phyloP scores from a whole-genome alignment of 1,284 basidiomycete species.

The Stereum hirsutum region DNA sequence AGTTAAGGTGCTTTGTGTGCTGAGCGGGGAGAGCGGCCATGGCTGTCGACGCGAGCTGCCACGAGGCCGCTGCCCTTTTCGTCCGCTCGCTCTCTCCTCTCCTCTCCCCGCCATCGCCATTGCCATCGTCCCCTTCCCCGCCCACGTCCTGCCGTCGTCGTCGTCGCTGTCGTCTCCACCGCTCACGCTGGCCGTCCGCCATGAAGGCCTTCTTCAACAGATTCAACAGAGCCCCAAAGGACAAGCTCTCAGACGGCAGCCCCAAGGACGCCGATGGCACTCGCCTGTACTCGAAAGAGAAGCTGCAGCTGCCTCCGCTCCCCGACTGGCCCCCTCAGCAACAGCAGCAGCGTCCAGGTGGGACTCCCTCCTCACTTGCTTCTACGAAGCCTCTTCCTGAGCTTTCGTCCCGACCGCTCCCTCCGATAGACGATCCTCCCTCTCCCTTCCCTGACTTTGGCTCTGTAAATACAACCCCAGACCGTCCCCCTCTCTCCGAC shows the following conservation, averaged over 20 bases:
- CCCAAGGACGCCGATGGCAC: constrained; percentile 38
- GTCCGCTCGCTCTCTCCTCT: constrained; percentile 3
- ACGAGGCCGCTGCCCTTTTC: not conserved
- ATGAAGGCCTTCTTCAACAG: constrained; percentile 78
- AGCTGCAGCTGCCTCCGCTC: constrained; percentile 49
- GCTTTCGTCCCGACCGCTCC: constrained; percentile 39
- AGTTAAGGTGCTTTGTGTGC: constrained; percentile 56
- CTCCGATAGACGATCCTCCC: constrained; percentile 34
- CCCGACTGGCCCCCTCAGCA: constrained; percentile 47
- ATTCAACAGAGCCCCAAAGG: constrained; percentile 54
- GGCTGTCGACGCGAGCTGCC: constrained; percentile 31
- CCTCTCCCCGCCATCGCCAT: constrained; percentile 7
- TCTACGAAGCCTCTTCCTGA: constrained; percentile 67
- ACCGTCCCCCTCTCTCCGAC: constrained; percentile 17
- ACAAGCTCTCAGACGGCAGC: constrained; percentile 38
- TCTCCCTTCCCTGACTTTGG: constrained; percentile 9
- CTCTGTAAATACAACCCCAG: constrained; percentile 9
- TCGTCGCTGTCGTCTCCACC: constrained; percentile 4
- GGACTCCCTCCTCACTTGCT: constrained; percentile 37
- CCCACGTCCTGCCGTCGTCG: constrained; percentile 7
- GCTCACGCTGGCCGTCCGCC: constrained; percentile 13
- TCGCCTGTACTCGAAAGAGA: constrained; percentile 46
- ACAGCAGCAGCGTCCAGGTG: constrained; percentile 15
- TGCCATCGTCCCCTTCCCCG: constrained; percentile 1
- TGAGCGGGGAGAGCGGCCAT: constrained; percentile 38